Evolutionary conservation across 1,284 basidiomycete species (phyloP), one percentile per base, ranked within the genome.

Genomic region (Chalciporus piperatoides): DNA sequence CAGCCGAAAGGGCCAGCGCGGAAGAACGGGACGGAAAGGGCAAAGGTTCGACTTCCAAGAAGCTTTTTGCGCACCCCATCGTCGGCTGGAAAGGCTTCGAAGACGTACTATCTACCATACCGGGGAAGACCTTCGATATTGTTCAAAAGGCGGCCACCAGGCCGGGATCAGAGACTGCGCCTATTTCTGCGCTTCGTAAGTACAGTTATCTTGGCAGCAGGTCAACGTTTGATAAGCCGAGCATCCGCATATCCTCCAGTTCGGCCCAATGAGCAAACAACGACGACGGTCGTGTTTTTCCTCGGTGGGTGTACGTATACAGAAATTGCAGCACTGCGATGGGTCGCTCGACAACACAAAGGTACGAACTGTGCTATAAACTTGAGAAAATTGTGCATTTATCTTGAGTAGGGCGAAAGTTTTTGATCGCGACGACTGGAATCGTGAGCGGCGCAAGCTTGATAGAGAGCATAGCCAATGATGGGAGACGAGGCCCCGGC

Each of bases 221-320:
- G 42, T n/a, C 41, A 19, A 8, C n/a, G 17, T 42, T 41, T 24
- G 48, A 39, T 40, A 45, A 52, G 21, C 23, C 39, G 44, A 42
- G 54, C 39, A 51, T 44, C 52, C 8, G 54, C 27, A 35, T 48
- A 23, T 23, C 44, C 32, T 51, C 11, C 45, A 82, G 81, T 76
- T 53, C 71, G 71, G 50, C 64, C 75, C 17, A 69, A 68, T 50
- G 80, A 80, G 56, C 75, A 74, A 55, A 70, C 79, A 4, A 63
- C 54, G 3, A 97, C 89, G 3, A 97, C 93, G 1, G 81, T 97
- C 19, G 90, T 99, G 9, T 97, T 97, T 72, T 98, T 98, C 80
- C 72, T 99, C n/a, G 97, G 97, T 30, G 97, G 97, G 3, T 95
- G 95, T 66, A 99, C 97, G 6, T 97, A 91, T 62, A 95, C 96